Conservation (phyloP, 352 stramenopile genomes). For the Globisporangium sylvaticum region DNA sequence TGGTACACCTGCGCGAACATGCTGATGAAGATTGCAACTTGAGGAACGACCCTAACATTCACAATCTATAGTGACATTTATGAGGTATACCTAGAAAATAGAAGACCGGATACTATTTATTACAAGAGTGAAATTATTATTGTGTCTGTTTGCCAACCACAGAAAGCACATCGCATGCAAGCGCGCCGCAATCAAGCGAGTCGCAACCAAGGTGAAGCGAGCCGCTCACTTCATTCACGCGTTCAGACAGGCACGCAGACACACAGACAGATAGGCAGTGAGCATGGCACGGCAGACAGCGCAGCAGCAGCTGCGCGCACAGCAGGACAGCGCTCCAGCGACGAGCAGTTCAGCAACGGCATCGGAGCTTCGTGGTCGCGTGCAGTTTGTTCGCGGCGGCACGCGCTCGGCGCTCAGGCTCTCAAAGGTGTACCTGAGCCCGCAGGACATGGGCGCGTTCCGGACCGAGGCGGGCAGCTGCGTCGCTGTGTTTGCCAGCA, state of each 20-base stretch:
- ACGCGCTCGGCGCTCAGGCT: constrained; percentile 49
- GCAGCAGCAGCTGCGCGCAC: too few species aligned
- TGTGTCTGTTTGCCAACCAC: too few species aligned
- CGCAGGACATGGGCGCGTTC: constrained; percentile 41
- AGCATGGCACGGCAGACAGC: neutral
- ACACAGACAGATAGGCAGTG: neutral
- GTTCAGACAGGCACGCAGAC: neutral
- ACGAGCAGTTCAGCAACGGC: neutral
- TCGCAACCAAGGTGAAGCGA: too few species aligned
- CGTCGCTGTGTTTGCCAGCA: constrained; percentile 29
- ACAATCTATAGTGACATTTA: too few species aligned
- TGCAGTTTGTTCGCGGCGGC: constrained; percentile 61
- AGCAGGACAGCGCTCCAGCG: neutral
- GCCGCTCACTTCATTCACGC: neutral
- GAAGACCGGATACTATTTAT: too few species aligned
- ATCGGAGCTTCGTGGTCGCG: constrained; percentile 21
- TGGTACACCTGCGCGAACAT: constrained; percentile 56
- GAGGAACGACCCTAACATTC: too few species aligned
- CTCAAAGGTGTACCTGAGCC: constrained; percentile 69
- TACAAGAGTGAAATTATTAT: too few species aligned
- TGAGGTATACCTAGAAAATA: too few species aligned
- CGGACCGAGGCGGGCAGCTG: constrained; percentile 33
- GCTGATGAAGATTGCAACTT: neutral
- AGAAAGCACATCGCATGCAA: too few species aligned
- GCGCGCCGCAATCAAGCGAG: too few species aligned